Evolutionary conservation across 192 early-diverging fungal genomes (phyloP).

Genomic region (Coemansia asiatica): DNA sequence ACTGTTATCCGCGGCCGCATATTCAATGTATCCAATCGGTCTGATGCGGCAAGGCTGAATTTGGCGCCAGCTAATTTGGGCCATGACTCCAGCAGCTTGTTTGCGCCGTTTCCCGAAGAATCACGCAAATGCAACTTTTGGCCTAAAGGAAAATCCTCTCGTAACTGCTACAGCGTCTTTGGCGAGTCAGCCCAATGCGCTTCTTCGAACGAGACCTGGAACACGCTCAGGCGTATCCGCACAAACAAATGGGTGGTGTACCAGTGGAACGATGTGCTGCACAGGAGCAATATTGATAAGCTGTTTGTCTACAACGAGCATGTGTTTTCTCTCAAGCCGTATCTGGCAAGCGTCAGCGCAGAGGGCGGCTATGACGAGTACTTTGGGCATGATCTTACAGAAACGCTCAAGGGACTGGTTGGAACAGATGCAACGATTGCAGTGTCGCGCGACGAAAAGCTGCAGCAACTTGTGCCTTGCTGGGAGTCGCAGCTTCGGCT

Average conservation of each 20-base stretch:
- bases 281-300: slow-evolving; percentile 36
- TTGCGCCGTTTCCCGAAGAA: slow-evolving; percentile 45
- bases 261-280: slow-evolving; percentile 63
- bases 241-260: slow-evolving; percentile 60
- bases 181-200: slow-evolving; percentile 22
- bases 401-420: slow-evolving; percentile 12
- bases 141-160: slow-evolving; percentile 37
- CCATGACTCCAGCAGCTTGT: slow-evolving; percentile 55
- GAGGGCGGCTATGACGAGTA: slow-evolving; percentile 48
- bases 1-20: slow-evolving; percentile 40
- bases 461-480: slow-evolving; percentile 60
- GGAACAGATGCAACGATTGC: slow-evolving; percentile 63
- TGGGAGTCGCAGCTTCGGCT: slow-evolving; percentile 65
- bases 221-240: slow-evolving; percentile 20
- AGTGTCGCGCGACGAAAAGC: slow-evolving; percentile 57
- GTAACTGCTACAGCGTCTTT: slow-evolving; percentile 29
- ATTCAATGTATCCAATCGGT: slow-evolving; percentile 25
- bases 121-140: slow-evolving; percentile 20
- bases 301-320: slow-evolving; percentile 71
- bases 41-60: slow-evolving; percentile 3
- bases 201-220: slow-evolving; percentile 22
- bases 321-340: slow-evolving; percentile 68
- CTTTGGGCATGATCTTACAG: slow-evolving; percentile 37
- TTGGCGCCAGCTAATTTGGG: slow-evolving; percentile 38
- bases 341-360: slow-evolving; percentile 58